These are phyloP conservation scores for Prinsepia uniflora DNA, from an alignment of 306 rosid species.

Conservation along the genomic window DNA sequence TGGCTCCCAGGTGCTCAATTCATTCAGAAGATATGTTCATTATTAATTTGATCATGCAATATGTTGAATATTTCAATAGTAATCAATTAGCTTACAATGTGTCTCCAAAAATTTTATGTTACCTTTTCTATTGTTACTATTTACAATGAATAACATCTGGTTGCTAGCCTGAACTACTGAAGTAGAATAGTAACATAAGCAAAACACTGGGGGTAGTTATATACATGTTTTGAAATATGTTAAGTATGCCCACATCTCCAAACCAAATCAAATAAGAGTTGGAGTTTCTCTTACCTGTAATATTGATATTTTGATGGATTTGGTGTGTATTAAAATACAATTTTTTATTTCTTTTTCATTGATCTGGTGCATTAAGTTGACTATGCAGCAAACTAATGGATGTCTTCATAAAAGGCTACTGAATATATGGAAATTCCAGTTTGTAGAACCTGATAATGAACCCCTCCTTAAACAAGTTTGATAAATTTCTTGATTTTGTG, in stretches of 20 bases:
- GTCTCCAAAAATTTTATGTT: background rate
- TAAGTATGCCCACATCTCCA: background rate
- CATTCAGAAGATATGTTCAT: constrained; percentile 4
- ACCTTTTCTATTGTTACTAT: background rate
- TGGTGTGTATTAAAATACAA: background rate
- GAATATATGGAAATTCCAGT: constrained; percentile 95
- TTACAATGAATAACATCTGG: background rate
- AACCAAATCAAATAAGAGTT: background rate
- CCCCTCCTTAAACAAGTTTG: constrained; percentile 97
- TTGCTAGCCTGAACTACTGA: background rate
- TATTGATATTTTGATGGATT: background rate
- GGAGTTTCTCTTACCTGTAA: background rate
- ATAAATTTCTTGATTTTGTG: too few relatives aligned
- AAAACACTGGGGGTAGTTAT: background rate
- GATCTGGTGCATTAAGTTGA: constrained; percentile 13
- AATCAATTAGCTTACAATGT: constrained; percentile 12
- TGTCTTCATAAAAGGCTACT: constrained; percentile 90
- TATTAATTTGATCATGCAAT: background rate
- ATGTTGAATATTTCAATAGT: background rate
- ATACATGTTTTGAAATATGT: background rate
- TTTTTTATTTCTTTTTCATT: background rate
- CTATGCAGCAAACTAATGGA: constrained; percentile 94
- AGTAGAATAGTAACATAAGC: background rate
- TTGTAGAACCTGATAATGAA: constrained; percentile 86
- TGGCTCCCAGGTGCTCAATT: constrained; percentile 78